Evolutionary conservation across 176 grass and related monocot genomes (phyloP).

Genomic region (Tillandsia leiboldiana): DNA sequence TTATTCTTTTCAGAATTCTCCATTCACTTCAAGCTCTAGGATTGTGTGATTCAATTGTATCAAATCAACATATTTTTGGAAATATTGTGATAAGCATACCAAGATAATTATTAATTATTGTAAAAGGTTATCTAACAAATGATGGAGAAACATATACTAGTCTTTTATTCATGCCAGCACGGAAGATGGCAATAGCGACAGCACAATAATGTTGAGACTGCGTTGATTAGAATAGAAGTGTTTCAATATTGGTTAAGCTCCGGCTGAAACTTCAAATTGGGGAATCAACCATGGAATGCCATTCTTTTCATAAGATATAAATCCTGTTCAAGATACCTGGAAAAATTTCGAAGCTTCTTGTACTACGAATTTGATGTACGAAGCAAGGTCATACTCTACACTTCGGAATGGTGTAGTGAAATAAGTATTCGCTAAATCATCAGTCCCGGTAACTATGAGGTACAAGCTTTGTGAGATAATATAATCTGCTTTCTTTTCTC

Average conservation of each 20-base stretch:
- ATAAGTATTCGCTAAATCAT: slow-evolving; percentile 85
- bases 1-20: too few relatives aligned
- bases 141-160: too few relatives aligned
- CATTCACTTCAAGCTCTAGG: too few relatives aligned
- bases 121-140: not conserved
- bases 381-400: slow-evolving; percentile 50
- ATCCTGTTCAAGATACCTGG: slow-evolving; percentile 21
- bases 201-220: too few relatives aligned
- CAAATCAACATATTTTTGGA: too few relatives aligned
- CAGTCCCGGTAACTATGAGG: slow-evolving; percentile 47
- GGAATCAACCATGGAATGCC: not conserved
- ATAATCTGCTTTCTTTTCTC: slow-evolving; percentile 22
- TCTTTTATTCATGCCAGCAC: too few relatives aligned
- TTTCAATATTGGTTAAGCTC: not conserved
- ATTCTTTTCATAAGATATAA: slow-evolving; percentile 2
- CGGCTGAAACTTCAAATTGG: too few relatives aligned
- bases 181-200: too few relatives aligned
- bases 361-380: slow-evolving; percentile 68
- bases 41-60: too few relatives aligned
- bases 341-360: slow-evolving; percentile 55
- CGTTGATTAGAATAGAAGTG: too few relatives aligned
- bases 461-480: slow-evolving; percentile 64
- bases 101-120: not conserved
- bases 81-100: too few relatives aligned
- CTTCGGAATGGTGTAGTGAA: slow-evolving; percentile 62